Conservation (phyloP, 2,329 filamentous ascomycete genomes). For the Diplodia mutila region DNA sequence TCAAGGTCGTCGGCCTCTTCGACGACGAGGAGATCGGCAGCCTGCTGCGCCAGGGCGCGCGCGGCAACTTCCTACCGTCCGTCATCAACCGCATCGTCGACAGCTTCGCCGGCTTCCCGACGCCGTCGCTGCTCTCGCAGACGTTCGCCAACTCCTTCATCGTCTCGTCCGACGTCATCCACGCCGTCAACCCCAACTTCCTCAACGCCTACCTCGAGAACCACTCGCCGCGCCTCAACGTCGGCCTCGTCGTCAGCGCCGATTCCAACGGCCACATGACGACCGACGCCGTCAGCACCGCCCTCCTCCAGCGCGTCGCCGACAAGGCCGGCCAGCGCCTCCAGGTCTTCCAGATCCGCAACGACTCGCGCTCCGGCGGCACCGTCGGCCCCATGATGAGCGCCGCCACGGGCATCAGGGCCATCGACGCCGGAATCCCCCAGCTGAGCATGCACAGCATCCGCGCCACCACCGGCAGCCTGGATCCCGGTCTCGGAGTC, state of each 20-base stretch:
- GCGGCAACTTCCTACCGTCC: conserved; percentile 82
- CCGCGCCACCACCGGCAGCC: conserved; percentile 79
- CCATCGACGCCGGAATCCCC: conserved; percentile 85
- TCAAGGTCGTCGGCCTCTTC: conserved; percentile 92
- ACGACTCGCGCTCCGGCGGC: conserved; percentile 85
- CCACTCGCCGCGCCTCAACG: conserved; percentile 85
- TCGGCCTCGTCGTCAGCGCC: conserved; percentile 77
- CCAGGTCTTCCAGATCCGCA: conserved; percentile 93
- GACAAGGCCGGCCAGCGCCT: conserved; percentile 71
- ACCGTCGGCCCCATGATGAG: conserved; percentile 94
- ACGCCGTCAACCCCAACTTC: conserved; percentile 96
- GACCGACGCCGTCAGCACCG: conserved; percentile 83
- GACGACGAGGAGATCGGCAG: conserved; percentile 97
- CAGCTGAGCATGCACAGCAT: conserved; percentile 96
- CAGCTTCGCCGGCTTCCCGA: conserved; percentile 56
- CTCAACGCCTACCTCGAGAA: conserved; percentile 78
- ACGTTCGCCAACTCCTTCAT: conserved; percentile 93
- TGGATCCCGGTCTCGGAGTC: conserved; percentile 87
- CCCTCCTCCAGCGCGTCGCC: conserved; percentile 77
- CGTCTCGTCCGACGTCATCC: conserved; percentile 88
- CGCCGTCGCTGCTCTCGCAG: conserved; percentile 67
- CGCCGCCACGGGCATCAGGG: conserved; percentile 75
- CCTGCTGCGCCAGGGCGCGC: conserved; percentile 84
- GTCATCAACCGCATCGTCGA: conserved; percentile 83
- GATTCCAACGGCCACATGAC: conserved; percentile 97